Evolutionary conservation across 140 eudicot genomes (phyloP), one percentile per base, ranked within the genome.

Genomic region (Oenanthe javanica): DNA sequence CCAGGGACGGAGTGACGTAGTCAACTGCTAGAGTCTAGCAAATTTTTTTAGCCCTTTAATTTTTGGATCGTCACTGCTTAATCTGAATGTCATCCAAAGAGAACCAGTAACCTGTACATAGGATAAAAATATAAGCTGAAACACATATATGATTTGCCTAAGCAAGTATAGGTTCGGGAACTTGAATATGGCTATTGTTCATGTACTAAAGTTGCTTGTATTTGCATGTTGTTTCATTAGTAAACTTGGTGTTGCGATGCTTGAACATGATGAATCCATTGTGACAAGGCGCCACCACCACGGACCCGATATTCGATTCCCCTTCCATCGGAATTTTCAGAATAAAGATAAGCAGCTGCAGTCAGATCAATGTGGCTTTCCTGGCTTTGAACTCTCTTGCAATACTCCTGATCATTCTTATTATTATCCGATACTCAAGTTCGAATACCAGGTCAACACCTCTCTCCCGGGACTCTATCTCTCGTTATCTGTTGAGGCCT

Each of bases 381-480:
- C 78, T n/a, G 43, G 78, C 19, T 74, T 74, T 74, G 42, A 74
- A n/a, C 78, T 73, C 25, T 73, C 55, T 18, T 73, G 77, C 36
- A 31, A 31, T 31, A 31, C 31, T 31, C 1, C 31, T 31, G 31
- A 31, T 31, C 31, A 31, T 31, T 31, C 31, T 31, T 31, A 31
- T 31, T 31, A 31, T 16, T 1, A 7, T n/a, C 51, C 59, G 9
- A n/a, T 46, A 0, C 9, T 74, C 18, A 50, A 49, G 61, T 48
- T 75, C 0, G 21, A 48, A 12, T 25, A 48, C 23, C 43, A 21
- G 61, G 61, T 47, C 12, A 75, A 75, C 21, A 75, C 45, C 27
- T 75, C 78, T 27, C 5, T 1, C 4, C 59, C n/a, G 1, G 78
- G 63, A 75, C 43, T 16, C 45, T 43, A 48, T 3, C 61, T 75